Conservation (phyloP, 2,329 filamentous ascomycete genomes). For the Phialophora verrucosa region DNA sequence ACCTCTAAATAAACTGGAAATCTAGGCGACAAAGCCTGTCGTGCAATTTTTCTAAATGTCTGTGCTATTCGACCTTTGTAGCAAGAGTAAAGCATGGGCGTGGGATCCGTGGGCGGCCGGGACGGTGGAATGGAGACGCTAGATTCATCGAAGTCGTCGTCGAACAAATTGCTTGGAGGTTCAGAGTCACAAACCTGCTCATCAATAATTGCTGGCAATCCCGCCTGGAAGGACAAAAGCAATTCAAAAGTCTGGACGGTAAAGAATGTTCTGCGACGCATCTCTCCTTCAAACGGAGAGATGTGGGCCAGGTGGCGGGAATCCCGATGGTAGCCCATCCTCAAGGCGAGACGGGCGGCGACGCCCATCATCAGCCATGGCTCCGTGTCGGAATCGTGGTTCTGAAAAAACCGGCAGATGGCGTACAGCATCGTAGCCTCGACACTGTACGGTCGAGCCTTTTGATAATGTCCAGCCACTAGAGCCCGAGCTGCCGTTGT, state of each 20-base stretch:
- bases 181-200: constrained; percentile 64
- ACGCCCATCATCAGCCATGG: constrained; percentile 23
- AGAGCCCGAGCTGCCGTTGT: constrained; percentile 57
- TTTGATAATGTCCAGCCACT: constrained; percentile 60
- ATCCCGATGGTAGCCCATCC: constrained; percentile 54
- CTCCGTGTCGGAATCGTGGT: constrained; percentile 8
- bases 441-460: constrained; percentile 47
- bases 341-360: constrained; percentile 36
- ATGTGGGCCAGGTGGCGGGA: constrained; percentile 46
- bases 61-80: constrained; percentile 12
- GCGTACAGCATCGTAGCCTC: constrained; percentile 20
- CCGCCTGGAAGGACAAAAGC: constrained; percentile 50
- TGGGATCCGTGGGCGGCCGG: constrained; percentile 12
- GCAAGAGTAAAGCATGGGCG: constrained; percentile 18
- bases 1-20: constrained; percentile 32
- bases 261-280: constrained; percentile 46
- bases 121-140: constrained; percentile 17
- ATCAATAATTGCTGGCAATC: constrained; percentile 65
- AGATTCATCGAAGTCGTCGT: constrained; percentile 62
- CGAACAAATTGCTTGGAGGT: constrained; percentile 63
- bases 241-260: constrained; percentile 48
- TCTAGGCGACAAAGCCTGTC: constrained; percentile 40
- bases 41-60: constrained; percentile 11
- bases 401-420: constrained; percentile 9
- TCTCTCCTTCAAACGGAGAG: constrained; percentile 46